Base-by-base conservation (phyloP, 768 basidiomycete genomes). In the Lactifluus hygrophoroides region DNA sequence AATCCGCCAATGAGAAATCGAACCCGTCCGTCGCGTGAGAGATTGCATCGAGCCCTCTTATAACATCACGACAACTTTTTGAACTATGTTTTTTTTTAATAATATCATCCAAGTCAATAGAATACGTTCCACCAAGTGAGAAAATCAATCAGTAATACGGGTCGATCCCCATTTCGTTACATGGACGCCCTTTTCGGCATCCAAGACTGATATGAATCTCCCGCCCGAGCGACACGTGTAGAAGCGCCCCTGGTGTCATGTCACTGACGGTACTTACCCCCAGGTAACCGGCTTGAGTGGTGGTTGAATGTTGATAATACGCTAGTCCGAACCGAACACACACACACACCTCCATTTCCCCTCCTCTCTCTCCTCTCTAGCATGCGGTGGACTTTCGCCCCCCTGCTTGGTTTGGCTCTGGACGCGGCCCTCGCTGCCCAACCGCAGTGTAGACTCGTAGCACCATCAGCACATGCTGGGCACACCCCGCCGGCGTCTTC, bases 361-460 rank as follows among this genome's bases (percentile, higher is more conserved):
- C 10, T n/a, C 2, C 21, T 3, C 21, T 16, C 19, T 21, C 13
- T 21, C 23, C 16, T 25, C 16, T 27, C n/a, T 34, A 21, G 25
- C 21, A 59, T 59, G 57, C 28, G 53, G 58, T 51, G 56, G 51
- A 42, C 14, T 27, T 57, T 43, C 23, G 30, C 19, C 34, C 34
- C 32, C 28, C 9, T 54, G 30, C 44, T 49, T 35, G 21, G 53
- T 21, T 38, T 52, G 19, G 25, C 14, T 21, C 37, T 35, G 11
- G 4, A 25, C 6, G 25, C 37, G 0, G 63, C 52, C 7, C 37
- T 58, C 19, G 61, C 58, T 1, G 66, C 66, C 28, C 66, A 68
- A 16, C 45, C 23, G 43, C 68, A 69, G 50, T 69, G 69, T 58
- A 62, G 58, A 38, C 66, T 69, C 23, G 57, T 56, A 23, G 35